phyloP scores from a whole-genome alignment of 1,284 basidiomycete species.

The Puccinia hordei region DNA sequence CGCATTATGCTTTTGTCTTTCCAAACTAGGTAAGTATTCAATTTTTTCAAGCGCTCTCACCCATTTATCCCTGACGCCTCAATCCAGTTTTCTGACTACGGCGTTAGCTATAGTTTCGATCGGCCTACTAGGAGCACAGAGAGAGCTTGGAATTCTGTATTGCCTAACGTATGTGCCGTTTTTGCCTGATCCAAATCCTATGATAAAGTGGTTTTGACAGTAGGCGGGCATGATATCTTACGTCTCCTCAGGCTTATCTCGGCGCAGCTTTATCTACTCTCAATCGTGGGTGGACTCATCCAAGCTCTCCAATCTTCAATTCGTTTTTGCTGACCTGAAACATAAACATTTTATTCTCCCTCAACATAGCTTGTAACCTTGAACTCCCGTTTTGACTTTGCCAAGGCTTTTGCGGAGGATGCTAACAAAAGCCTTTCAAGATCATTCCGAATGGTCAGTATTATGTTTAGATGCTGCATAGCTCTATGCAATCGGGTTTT shows the following conservation, averaged over 20 bases:
- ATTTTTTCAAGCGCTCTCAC: background rate
- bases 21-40: constrained; percentile 21
- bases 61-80: background rate
- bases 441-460: constrained; percentile 35
- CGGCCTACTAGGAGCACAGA: constrained; percentile 28
- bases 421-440: constrained; percentile 36
- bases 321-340: background rate
- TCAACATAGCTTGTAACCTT: constrained; percentile 35
- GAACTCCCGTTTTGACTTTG: constrained; percentile 44
- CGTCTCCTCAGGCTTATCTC: constrained; percentile 21
- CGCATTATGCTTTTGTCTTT: constrained; percentile 38
- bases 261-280: constrained; percentile 37
- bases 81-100: constrained; percentile 35
- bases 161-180: constrained; percentile 14
- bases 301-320: background rate
- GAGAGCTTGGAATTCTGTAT: constrained; percentile 30
- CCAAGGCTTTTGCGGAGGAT: constrained; percentile 43
- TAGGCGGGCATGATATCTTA: background rate
- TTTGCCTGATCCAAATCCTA: background rate
- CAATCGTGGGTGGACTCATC: constrained; percentile 17
- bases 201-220: background rate
- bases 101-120: constrained; percentile 35
- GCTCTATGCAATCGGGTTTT: background rate
- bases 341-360: background rate
- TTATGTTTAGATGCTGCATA: background rate